A percentile compares a stretch with the other conserved stretches of the same genome.
Evolutionary conservation across 495 filamentous ascomycete genomes (phyloP).

Genomic region (Xylaria sp.): DNA sequence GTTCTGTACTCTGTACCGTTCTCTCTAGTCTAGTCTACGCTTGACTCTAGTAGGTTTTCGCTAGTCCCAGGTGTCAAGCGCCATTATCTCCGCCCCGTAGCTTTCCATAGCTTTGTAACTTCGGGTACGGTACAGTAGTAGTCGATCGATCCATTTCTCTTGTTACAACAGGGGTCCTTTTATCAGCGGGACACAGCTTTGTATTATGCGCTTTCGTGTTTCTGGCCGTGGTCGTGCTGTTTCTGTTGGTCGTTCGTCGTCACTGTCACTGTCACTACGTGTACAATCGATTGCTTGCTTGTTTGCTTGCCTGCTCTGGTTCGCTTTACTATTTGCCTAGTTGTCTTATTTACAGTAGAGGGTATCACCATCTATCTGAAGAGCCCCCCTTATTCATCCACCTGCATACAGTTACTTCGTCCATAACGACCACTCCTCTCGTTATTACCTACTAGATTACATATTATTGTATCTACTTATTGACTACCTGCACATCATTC

Average conservation of each 20-base stretch:
- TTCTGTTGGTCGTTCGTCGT: constrained; percentile 3
- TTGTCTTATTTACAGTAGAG: constrained; percentile 20
- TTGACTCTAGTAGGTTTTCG: not conserved
- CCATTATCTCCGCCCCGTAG: constrained; percentile 10
- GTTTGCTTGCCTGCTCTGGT: constrained; percentile 3
- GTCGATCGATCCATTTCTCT: constrained; percentile 10
- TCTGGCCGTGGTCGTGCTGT: constrained; percentile 1
- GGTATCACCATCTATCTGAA: constrained; percentile 18
- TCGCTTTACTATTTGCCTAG: not conserved
- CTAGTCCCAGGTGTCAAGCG: constrained; percentile 14
- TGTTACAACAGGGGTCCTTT: constrained; percentile 24
- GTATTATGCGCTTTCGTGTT: constrained; percentile 8
- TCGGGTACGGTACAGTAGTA: constrained; percentile 4
- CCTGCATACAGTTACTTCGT: constrained; percentile 26
- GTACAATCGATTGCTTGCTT: constrained; percentile 5
- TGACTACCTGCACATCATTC: constrained; percentile 34
- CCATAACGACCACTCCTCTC: constrained; percentile 7
- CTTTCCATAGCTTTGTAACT: constrained; percentile 14
- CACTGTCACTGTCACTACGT: not conserved
- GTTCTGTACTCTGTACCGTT: not conserved
- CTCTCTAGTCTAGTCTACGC: constrained; percentile 11
- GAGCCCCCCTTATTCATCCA: constrained; percentile 16
- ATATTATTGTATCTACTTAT: constrained; percentile 28
- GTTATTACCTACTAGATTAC: constrained; percentile 25
- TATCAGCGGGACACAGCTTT: constrained; percentile 12